These are phyloP conservation scores for Vigna hirtella DNA, from an alignment of 306 rosid genomes.

Conservation along the genomic window DNA sequence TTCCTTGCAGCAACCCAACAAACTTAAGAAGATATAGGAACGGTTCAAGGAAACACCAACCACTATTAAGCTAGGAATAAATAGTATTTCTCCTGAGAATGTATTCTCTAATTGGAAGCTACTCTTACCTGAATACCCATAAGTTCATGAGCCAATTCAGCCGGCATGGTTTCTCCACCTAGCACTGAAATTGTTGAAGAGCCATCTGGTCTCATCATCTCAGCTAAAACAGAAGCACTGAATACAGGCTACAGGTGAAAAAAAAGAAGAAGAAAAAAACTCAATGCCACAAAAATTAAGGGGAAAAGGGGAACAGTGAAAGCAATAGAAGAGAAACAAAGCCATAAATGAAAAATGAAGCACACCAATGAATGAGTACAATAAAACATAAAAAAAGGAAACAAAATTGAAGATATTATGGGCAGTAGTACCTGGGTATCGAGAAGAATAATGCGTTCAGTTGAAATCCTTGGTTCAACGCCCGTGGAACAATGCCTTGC, in stretches of 20 bases:
- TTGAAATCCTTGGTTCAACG: constrained; percentile 83
- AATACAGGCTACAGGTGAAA: constrained; percentile 71
- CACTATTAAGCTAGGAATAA: background rate
- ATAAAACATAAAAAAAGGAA: background rate
- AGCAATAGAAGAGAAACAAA: background rate
- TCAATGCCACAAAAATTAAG: background rate
- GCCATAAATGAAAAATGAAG: background rate
- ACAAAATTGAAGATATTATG: background rate
- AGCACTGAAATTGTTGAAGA: constrained; percentile 72
- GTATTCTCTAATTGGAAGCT: background rate
- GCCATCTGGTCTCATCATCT: constrained; percentile 92
- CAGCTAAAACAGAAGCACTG: constrained; percentile 82
- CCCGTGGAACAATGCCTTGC: constrained; percentile 88
- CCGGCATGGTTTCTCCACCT: constrained; percentile 69
- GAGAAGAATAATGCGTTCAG: constrained; percentile 87
- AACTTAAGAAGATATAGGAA: constrained; percentile 41
- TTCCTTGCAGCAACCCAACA: constrained; percentile 71
- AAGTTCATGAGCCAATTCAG: constrained; percentile 87
- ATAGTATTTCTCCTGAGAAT: background rate
- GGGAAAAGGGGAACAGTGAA: background rate
- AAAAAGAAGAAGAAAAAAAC: background rate
- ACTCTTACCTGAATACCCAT: constrained; percentile 79
- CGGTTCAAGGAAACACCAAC: background rate
- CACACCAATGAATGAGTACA: background rate
- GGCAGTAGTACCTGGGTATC: constrained; percentile 73